These are phyloP conservation scores for Fusarium praegraminearum DNA, from an alignment of 2,329 filamentous ascomycete species.

Conservation along the genomic window DNA sequence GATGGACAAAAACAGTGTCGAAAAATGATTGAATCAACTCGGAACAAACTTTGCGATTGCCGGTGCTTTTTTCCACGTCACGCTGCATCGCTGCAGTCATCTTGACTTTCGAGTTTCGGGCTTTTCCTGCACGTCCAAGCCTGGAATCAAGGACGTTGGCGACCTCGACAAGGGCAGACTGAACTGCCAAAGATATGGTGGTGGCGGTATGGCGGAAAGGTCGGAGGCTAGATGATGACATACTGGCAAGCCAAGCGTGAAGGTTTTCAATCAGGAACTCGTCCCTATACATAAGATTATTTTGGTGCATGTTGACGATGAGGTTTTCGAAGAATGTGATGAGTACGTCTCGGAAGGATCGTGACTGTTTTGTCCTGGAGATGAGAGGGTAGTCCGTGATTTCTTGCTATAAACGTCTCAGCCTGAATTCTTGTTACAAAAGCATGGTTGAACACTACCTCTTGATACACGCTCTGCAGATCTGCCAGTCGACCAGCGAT, in stretches of 20 bases:
- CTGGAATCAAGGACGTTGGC: conserved; percentile 77
- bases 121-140: conserved; percentile 82
- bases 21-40: conserved; percentile 86
- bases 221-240: conserved; percentile 88
- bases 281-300: conserved; percentile 84
- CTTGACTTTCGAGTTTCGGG: conserved; percentile 82
- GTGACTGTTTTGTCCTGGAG: conserved; percentile 80
- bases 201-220: conserved; percentile 96
- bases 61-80: conserved; percentile 76
- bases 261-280: conserved; percentile 86
- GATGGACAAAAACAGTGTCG: conserved; percentile 92
- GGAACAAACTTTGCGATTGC: conserved; percentile 76
- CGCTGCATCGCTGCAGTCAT: conserved; percentile 78
- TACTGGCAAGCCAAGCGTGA: conserved; percentile 86
- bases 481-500: conserved; percentile 82
- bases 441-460: conserved; percentile 60
- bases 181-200: conserved; percentile 82
- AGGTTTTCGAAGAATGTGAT: conserved; percentile 83
- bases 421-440: conserved; percentile 10
- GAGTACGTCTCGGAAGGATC: conserved; percentile 81
- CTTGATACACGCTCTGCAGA: conserved; percentile 88
- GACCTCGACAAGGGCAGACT: conserved; percentile 80
- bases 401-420: conserved; percentile 66
- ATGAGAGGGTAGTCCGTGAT: conserved; percentile 93
- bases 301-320: conserved; percentile 81